Evolutionary conservation across 768 basidiomycete genomes (phyloP), one percentile per base, ranked within the genome.

Genomic region (Agrocybe pediades): DNA sequence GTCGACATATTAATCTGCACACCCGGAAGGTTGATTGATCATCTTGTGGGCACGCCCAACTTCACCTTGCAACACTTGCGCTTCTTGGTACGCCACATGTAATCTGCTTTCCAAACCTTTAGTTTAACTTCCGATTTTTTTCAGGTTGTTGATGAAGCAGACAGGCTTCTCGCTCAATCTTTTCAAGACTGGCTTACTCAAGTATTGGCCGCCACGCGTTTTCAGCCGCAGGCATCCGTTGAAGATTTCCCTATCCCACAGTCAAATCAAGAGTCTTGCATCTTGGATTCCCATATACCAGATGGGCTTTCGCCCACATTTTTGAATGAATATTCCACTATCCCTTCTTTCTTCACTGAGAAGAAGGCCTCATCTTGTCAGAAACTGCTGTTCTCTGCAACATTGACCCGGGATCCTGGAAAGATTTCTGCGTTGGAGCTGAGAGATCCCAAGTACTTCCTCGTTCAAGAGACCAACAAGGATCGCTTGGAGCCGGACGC

Each of bases 91-190:
- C 23, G 87, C 74, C 25, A 15, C 5, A 25, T 33, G 45, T 20
- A 21, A 36, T 26, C 17, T 23, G 9, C 33, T 16, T 21, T 7
- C 52, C n/a, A 44, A 9, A 13, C 29, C 21, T 23, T 26, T 24
- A 17, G 33, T 26, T 17, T 16, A 46, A 54, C 30, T 39, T 29
- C 9, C 13, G 23, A 46, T 17, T 9, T 20, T 11, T 51, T 36
- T 9, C 53, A 96, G 94, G 87, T 98, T 24, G 92, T 99, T 51
- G 97, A 99, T 68, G 97, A 99, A 72, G 97, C 97, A 0, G 97
- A 99, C 66, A 84, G 95, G n/a, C 79, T 99, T 0, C 79, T 99
- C 8, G 88, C 90, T 9, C 95, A 98, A 67, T 93, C 92, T 1
- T 98, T 97, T 72, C 95, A 98, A 69, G 91, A 93, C 66, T 99